Evolutionary conservation across 257 asterid genomes (phyloP).

Genomic region (Fraxinus cuspidata): DNA sequence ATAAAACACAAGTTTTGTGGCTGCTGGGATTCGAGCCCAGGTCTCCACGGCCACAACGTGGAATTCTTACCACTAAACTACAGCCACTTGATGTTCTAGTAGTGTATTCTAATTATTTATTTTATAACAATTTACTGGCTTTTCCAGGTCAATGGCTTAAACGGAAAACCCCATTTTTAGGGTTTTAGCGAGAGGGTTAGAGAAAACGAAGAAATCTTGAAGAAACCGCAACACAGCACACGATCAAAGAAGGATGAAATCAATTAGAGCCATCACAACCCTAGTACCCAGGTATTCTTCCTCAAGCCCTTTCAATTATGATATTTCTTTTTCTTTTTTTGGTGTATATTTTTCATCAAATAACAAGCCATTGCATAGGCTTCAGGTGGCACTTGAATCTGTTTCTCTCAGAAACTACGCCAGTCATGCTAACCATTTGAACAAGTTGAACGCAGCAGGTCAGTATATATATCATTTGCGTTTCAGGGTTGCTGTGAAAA

Average conservation of each 20-base stretch:
- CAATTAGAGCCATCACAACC: conserved; percentile 11
- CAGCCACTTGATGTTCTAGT: conserved; percentile 56
- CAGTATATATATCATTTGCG: background rate
- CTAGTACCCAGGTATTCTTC: conserved; percentile 17
- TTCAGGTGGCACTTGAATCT: conserved; percentile 28
- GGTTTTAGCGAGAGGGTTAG: conserved; percentile 21
- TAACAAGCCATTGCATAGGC: conserved; percentile 25
- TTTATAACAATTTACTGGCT: too few relatives aligned
- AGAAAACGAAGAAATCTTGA: background rate
- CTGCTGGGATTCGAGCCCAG: conserved; percentile 99
- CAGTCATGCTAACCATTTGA: conserved; percentile 12
- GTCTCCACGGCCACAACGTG: conserved; percentile 99
- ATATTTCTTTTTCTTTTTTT: background rate
- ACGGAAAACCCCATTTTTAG: conserved; percentile 7
- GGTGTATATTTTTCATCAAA: background rate
- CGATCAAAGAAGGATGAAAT: conserved; percentile 18
- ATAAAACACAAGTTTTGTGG: conserved; percentile 42
- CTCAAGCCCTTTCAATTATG: too few relatives aligned
- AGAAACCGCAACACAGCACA: background rate
- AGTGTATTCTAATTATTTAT: too few relatives aligned
- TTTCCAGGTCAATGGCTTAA: too few relatives aligned
- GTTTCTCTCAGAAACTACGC: conserved; percentile 12
- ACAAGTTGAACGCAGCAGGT: conserved; percentile 22
- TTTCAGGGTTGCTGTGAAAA: background rate
- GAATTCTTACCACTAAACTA: conserved; percentile 99